Evolutionary conservation across 371 early-diverging fungal genomes (phyloP).

Genomic region (Chytridium lagenaria): DNA sequence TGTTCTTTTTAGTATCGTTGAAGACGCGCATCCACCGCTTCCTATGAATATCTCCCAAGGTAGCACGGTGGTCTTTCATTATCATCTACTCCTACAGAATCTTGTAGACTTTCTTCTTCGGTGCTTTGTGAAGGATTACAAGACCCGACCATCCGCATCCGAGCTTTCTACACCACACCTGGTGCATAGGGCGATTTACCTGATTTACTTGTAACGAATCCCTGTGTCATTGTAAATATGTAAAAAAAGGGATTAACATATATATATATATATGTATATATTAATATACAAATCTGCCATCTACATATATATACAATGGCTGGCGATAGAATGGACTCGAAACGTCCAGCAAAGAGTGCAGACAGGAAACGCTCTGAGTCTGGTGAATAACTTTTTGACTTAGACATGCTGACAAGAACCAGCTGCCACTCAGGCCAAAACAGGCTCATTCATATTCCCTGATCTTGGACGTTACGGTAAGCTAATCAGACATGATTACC

Average conservation of each 20-base stretch:
- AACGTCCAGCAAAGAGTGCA: background rate
- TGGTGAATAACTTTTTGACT: background rate
- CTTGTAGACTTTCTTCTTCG: constrained; percentile 73
- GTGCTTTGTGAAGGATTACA: constrained; percentile 79
- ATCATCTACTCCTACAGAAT: constrained; percentile 37
- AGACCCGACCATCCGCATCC: constrained; percentile 17
- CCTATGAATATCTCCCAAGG: constrained; percentile 76
- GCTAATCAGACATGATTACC: background rate
- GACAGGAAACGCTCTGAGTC: background rate
- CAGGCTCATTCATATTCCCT: constrained; percentile 39
- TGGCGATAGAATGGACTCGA: background rate
- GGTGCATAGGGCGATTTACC: too few species aligned
- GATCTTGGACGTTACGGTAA: constrained; percentile 42
- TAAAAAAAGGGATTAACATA: too few species aligned
- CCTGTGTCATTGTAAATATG: too few species aligned
- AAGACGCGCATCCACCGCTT: constrained; percentile 87
- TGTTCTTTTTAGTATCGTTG: constrained; percentile 89
- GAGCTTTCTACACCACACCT: constrained; percentile 21
- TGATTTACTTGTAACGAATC: too few species aligned
- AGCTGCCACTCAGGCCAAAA: constrained; percentile 16
- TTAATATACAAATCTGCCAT: background rate
- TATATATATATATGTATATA: background rate
- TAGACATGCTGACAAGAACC: background rate
- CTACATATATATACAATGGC: background rate
- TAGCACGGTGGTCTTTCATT: background rate